Percentiles rank a stretch among this genome's conserved stretches.
phyloP scores from a whole-genome alignment of 2,329 filamentous ascomycete species.

The Fusarium algeriense region DNA sequence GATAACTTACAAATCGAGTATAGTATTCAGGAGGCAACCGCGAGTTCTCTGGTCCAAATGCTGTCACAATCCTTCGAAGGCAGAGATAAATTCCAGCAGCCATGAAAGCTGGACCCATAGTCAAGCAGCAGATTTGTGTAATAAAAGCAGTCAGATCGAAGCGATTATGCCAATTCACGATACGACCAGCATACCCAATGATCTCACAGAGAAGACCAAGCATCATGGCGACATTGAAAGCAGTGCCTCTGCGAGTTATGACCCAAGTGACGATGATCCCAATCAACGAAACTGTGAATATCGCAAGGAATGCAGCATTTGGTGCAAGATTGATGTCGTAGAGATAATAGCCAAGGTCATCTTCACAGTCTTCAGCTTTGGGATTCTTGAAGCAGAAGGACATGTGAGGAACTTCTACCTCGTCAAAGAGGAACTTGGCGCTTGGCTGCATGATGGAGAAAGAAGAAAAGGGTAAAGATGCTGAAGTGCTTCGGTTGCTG shows the following conservation, averaged over 20 bases:
- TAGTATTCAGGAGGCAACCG: slow-evolving; percentile 61
- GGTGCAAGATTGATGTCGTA: slow-evolving; percentile 65
- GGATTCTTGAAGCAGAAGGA: slow-evolving; percentile 48
- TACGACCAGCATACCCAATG: slow-evolving; percentile 69
- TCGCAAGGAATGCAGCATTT: slow-evolving; percentile 63
- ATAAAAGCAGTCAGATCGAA: slow-evolving; percentile 63
- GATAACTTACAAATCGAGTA: slow-evolving; percentile 59
- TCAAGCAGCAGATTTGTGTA: slow-evolving; percentile 72
- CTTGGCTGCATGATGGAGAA: slow-evolving; percentile 15
- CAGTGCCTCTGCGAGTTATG: slow-evolving; percentile 60
- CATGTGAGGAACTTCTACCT: slow-evolving; percentile 37
- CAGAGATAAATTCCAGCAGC: slow-evolving; percentile 74
- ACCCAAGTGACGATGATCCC: slow-evolving; percentile 57
- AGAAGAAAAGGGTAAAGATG: neutral
- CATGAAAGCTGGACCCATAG: slow-evolving; percentile 74
- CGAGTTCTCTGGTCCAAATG: slow-evolving; percentile 63
- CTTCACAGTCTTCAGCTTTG: slow-evolving; percentile 44
- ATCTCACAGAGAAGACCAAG: slow-evolving; percentile 68
- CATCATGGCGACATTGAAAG: slow-evolving; percentile 66
- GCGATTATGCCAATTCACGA: slow-evolving; percentile 66
- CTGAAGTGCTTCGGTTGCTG: neutral
- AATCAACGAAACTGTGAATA: slow-evolving; percentile 62
- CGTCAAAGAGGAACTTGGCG: slow-evolving; percentile 36
- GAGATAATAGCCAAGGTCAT: slow-evolving; percentile 59
- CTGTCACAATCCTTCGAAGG: slow-evolving; percentile 62